Evolutionary conservation across 306 rosid species (phyloP).

Genomic region (Trifolium fragiferum): DNA sequence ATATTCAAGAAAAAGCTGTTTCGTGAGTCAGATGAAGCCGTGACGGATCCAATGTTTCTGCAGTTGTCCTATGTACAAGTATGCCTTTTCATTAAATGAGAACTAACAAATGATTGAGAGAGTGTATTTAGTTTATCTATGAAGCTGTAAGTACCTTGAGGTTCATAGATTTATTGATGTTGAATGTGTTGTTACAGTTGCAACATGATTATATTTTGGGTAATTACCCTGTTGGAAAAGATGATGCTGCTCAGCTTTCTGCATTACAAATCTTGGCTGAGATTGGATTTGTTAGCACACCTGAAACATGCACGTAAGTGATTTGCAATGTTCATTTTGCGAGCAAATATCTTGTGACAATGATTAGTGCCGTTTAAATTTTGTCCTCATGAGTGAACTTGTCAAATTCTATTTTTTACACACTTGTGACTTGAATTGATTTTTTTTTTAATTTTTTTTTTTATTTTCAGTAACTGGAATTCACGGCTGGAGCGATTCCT

Average conservation of each 20-base stretch:
- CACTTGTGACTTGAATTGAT: slow-evolving; percentile 6
- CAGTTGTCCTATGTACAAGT: slow-evolving; percentile 94
- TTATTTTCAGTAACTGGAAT: slow-evolving; percentile 81
- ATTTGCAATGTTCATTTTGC: slow-evolving; percentile 27
- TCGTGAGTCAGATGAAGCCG: slow-evolving; percentile 95
- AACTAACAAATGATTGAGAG: slow-evolving; percentile 35
- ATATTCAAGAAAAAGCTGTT: slow-evolving; percentile 87
- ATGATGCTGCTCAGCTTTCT: slow-evolving; percentile 95
- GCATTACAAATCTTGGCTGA: slow-evolving; percentile 90
- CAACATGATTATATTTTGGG: slow-evolving; percentile 98
- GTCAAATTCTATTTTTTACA: slow-evolving; percentile 18
- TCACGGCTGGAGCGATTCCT: slow-evolving; percentile 83
- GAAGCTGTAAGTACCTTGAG: slow-evolving; percentile 35
- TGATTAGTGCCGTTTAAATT: slow-evolving; percentile 27
- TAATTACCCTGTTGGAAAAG: slow-evolving; percentile 96
- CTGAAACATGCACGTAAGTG: slow-evolving; percentile 85
- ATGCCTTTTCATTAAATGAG: slow-evolving; percentile 44
- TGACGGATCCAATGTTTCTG: slow-evolving; percentile 89
- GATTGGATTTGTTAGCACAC: slow-evolving; percentile 70
- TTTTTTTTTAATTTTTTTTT: too few relatives aligned
- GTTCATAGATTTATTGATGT: slow-evolving; percentile 28
- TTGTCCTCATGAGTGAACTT: slow-evolving; percentile 40
- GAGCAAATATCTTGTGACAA: slow-evolving; percentile 35
- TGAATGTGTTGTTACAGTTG: slow-evolving; percentile 60
- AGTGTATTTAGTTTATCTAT: slow-evolving; percentile 34